Base-by-base conservation (phyloP, 176 grass and related monocot species). In the Pharus latifolius region DNA sequence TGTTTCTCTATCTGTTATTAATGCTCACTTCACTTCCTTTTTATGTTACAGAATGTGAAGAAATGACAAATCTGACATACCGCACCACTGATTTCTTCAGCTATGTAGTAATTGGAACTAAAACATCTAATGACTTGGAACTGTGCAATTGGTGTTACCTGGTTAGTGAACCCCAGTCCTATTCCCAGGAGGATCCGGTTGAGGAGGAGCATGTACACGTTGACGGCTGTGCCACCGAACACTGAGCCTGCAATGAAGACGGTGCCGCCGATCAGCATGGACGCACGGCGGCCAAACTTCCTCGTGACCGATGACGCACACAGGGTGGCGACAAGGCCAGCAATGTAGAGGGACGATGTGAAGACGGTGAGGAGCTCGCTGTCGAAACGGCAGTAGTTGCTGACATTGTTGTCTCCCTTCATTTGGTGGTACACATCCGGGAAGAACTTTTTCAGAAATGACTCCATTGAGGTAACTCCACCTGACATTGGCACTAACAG, bases 341-440 rank as follows among this genome's bases (percentile, higher is more conserved):
- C 94, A 43, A 92, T 59, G 86, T 97, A 97, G 45, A 97, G 83
- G 16, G 94, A 97, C 7, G 89, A 92, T 10, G 94, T 97, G 89
- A 97, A 97, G 49, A 84, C 74, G 48, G 87, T 97, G 49, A 97
- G 84, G 46, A 97, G 83, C 86, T 92, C 83, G 78, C 83, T 90
- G 78, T 97, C 78, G 63, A 97, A 97, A 57, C 47, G 91, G 78
- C 94, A 97, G 78, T 92, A 97, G 86, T 97, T 92, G 80, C 70
- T 80, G 3, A 82, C 73, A 1, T 64, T 42, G 25, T 42, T 82
- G 32, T 87, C 82, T 1, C 75, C 83, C 10, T 77, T 60, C 86
- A 85, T 90, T 79, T 85, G 62, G 22, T 73, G 23, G 65, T 87
- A 81, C n/a, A 97, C 89, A 24, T 82, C 81, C 30, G 89, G 94